These are phyloP conservation scores for Cercospora sp. DNA, from an alignment of 2,329 filamentous ascomycete genomes.

Conservation along the genomic window DNA sequence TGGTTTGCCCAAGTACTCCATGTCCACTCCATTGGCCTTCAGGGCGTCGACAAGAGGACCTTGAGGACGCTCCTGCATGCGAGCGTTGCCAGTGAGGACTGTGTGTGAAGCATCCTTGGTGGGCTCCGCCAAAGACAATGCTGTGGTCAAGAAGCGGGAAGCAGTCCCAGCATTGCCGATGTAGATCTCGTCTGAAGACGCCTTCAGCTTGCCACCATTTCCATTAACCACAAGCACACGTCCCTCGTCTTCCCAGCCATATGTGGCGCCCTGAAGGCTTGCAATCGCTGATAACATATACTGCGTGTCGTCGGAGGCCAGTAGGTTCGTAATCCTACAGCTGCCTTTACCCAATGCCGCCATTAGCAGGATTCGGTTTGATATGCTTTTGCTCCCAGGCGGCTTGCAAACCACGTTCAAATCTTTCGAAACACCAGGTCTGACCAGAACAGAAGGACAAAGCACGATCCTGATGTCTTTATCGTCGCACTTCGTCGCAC, in stretches of 20 bases:
- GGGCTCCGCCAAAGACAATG: conserved; percentile 78
- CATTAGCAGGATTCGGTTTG: conserved; percentile 90
- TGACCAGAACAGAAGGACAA: conserved; percentile 73
- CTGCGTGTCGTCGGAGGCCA: conserved; percentile 96
- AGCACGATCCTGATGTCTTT: conserved; percentile 78
- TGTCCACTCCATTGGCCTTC: conserved; percentile 78
- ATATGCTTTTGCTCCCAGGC: conserved; percentile 96
- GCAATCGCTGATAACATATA: conserved; percentile 94
- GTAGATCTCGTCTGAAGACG: conserved; percentile 76
- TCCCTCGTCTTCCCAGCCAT: conserved; percentile 93
- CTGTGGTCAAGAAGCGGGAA: conserved; percentile 90
- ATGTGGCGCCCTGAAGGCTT: conserved; percentile 80
- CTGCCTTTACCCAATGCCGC: conserved; percentile 84
- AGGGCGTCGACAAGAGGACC: conserved; percentile 90
- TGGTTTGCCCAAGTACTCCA: conserved; percentile 82
- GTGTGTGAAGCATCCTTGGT: conserved; percentile 64
- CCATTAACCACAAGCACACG: conserved; percentile 85
- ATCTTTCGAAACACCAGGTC: conserved; percentile 66
- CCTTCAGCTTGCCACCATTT: conserved; percentile 80
- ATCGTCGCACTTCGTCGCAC: conserved; percentile 84
- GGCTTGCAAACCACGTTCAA: conserved; percentile 76
- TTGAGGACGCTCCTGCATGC: conserved; percentile 96
- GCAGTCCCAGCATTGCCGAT: conserved; percentile 96
- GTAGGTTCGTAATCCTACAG: conserved; percentile 84
- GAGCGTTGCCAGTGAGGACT: conserved; percentile 85